These are phyloP conservation scores for Arabidopsis hybrid DNA, from an alignment of 441 rosid genomes.

Conservation along the genomic window DNA sequence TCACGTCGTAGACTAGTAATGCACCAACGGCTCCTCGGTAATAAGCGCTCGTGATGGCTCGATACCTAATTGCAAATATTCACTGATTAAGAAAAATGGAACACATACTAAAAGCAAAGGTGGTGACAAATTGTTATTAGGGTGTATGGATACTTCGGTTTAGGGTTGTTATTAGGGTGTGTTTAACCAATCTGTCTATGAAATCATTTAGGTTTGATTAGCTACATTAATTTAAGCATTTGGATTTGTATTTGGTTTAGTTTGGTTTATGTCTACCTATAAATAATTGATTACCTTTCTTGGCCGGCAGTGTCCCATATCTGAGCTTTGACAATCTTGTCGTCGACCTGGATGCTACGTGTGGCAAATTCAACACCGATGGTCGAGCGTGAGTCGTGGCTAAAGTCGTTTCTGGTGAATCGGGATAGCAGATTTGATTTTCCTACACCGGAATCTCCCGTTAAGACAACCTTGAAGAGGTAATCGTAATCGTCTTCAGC, in stretches of 20 bases:
- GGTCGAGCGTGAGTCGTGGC: conserved; percentile 81
- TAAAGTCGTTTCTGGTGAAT: conserved; percentile 79
- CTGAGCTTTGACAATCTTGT: conserved; percentile 89
- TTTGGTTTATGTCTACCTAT: background rate
- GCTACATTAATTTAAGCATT: background rate
- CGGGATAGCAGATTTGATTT: conserved; percentile 79
- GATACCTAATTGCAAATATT: conserved; percentile 48
- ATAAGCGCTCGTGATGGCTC: conserved; percentile 75
- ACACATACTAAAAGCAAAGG: background rate
- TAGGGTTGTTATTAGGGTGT: too few relatives aligned
- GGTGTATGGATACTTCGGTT: too few relatives aligned
- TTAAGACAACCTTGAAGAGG: conserved; percentile 82
- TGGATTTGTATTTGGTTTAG: background rate
- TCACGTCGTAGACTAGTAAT: conserved; percentile 61
- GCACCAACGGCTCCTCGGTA: conserved; percentile 74
- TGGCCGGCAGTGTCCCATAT: conserved; percentile 95
- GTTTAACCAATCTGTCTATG: background rate
- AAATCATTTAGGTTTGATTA: too few relatives aligned
- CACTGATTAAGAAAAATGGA: background rate
- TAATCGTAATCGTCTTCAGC: conserved; percentile 91
- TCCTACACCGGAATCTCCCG: conserved; percentile 84
- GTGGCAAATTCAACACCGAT: conserved; percentile 92
- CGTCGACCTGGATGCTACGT: conserved; percentile 74
- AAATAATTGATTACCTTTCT: conserved; percentile 59
- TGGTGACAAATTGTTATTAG: background rate